A percentile compares a stretch with the other conserved stretches of the same genome.
phyloP scores from a whole-genome alignment of 1,284 basidiomycete species.

The Pisolithus thermaeus region DNA sequence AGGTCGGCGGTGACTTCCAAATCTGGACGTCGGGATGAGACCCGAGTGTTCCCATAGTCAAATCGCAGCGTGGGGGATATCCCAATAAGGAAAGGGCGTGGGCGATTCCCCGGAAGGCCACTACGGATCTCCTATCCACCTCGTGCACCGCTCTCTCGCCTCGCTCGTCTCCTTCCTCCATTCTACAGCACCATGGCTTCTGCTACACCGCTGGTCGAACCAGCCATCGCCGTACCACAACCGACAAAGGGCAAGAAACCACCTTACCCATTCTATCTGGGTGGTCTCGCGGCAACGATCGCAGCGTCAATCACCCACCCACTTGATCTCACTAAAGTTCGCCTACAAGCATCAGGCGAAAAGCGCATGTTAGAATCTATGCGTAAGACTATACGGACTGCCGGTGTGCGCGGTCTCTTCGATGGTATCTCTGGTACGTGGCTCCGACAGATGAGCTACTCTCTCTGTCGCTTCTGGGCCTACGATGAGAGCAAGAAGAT shows the following conservation, averaged over 20 bases:
- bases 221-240: not conserved
- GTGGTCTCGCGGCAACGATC: constrained; percentile 33
- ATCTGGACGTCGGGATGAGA: not conserved
- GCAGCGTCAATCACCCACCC: constrained; percentile 43
- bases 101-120: too few relatives aligned
- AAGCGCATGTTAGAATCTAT: constrained; percentile 80
- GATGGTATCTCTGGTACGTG: constrained; percentile 88
- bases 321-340: constrained; percentile 83
- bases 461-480: constrained; percentile 88
- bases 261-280: constrained; percentile 48
- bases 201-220: not conserved
- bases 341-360: constrained; percentile 82
- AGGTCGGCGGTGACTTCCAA: not conserved
- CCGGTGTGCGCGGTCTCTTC: constrained; percentile 71
- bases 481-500: constrained; percentile 88
- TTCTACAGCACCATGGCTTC: constrained; percentile 13
- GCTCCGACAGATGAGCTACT: constrained; percentile 92
- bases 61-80: not conserved
- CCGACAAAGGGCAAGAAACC: constrained; percentile 29
- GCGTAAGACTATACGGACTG: constrained; percentile 69
- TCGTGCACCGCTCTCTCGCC: not conserved
- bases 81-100: not conserved
- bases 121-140: constrained; percentile 3
- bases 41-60: not conserved
- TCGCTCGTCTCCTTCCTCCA: not conserved